Percentiles rank a stretch among this genome's conserved stretches.
Conservation (phyloP, 805 yeast species). For the Saccharomycodes ludwigii region DNA sequence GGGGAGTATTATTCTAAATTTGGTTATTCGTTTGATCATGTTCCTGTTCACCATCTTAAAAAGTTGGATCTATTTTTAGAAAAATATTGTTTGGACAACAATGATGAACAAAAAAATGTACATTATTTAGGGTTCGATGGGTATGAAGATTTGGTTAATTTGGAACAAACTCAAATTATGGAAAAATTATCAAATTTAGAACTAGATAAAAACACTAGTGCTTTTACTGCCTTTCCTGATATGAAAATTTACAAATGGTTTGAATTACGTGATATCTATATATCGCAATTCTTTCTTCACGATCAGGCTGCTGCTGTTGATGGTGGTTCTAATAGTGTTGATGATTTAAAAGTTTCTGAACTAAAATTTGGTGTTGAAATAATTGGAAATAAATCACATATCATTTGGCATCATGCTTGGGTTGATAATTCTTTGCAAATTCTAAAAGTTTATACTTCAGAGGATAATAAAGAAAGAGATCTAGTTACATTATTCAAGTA, state of each 20-base stretch:
- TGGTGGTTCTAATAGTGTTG: too few species aligned
- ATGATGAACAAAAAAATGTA: slow-evolving; percentile 7
- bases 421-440: slow-evolving; percentile 20
- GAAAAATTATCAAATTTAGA: too few species aligned
- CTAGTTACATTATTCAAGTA: slow-evolving; percentile 19
- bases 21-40: slow-evolving; percentile 40
- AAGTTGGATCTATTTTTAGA: slow-evolving; percentile 13
- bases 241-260: slow-evolving; percentile 31
- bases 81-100: slow-evolving; percentile 9
- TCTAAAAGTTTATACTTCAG: slow-evolving; percentile 15
- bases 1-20: slow-evolving; percentile 53
- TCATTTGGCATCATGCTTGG: slow-evolving; percentile 36
- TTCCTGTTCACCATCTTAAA: slow-evolving; percentile 24
- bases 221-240: slow-evolving; percentile 27
- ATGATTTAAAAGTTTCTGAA: slow-evolving; percentile 8
- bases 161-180: slow-evolving; percentile 13
- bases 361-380: slow-evolving; percentile 22
- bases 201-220: slow-evolving; percentile 13
- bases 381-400: slow-evolving; percentile 20
- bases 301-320: slow-evolving; percentile 6
- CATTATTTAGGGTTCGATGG: slow-evolving; percentile 21
- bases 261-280: slow-evolving; percentile 26
- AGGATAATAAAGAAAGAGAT: slow-evolving; percentile 10
- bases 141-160: slow-evolving; percentile 20
- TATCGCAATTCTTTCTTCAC: slow-evolving; percentile 15